These are phyloP conservation scores for Didymella sp. DNA, from an alignment of 2,329 filamentous ascomycete genomes.

Conservation along the genomic window DNA sequence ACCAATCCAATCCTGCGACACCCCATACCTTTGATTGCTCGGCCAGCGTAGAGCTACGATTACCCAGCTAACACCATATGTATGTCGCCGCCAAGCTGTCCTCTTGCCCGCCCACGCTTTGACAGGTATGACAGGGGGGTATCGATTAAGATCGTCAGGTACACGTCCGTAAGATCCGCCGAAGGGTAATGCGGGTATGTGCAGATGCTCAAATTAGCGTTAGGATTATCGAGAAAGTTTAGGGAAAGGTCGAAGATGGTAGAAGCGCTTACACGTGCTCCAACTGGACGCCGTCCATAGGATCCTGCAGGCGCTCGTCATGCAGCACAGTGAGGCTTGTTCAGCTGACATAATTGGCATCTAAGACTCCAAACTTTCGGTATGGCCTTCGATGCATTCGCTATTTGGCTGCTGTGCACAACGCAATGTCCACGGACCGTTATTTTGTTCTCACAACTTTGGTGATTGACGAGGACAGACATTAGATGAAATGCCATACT, in stretches of 20 bases:
- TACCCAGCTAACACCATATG: conserved; percentile 15
- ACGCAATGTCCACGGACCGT: too few relatives aligned
- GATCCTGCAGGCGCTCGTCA: neutral
- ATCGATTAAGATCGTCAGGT: conserved; percentile 30
- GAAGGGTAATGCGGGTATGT: neutral
- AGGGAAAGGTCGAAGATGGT: too few relatives aligned
- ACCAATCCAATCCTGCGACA: conserved; percentile 23
- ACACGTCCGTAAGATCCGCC: conserved; percentile 10
- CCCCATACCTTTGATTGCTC: conserved; percentile 19
- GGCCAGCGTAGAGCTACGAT: conserved; percentile 11
- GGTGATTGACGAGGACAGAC: too few relatives aligned
- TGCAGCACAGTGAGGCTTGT: neutral
- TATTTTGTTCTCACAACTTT: too few relatives aligned
- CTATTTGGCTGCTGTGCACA: neutral
- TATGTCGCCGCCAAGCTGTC: conserved; percentile 26
- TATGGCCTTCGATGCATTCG: neutral
- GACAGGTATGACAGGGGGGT: conserved; percentile 24
- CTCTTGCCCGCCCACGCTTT: conserved; percentile 12
- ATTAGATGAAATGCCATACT: neutral
- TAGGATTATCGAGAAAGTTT: neutral
- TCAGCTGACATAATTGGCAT: neutral
- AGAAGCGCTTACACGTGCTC: neutral
- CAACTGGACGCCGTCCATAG: neutral
- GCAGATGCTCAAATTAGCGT: neutral
- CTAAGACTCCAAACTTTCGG: too few relatives aligned